Percentiles rank a stretch among this genome's conserved stretches.
Conservation (phyloP, 2,329 filamentous ascomycete species). For the Boeremia lycopersici region DNA sequence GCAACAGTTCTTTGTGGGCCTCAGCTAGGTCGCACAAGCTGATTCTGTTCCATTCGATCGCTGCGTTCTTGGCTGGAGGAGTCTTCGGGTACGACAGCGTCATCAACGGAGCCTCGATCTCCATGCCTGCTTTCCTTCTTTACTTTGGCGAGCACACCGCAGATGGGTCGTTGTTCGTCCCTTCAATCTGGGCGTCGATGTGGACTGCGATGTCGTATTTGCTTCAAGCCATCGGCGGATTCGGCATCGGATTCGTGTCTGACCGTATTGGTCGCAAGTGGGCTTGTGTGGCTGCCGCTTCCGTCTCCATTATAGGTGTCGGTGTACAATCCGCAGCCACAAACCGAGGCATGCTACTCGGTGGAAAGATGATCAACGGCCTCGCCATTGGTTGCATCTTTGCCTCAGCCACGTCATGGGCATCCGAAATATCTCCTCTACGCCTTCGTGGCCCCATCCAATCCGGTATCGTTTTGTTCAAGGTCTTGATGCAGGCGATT, state of each 20-base stretch:
- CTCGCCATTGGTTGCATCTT: conserved; percentile 13
- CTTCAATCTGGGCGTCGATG: conserved; percentile 14
- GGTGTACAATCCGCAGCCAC: conserved; percentile 11
- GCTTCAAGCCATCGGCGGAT: conserved; percentile 12
- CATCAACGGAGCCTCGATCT: conserved; percentile 14
- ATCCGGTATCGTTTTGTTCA: conserved; percentile 12
- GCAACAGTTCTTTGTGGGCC: conserved; percentile 4
- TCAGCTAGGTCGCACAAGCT: conserved; percentile 12
- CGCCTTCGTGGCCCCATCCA: conserved; percentile 14
- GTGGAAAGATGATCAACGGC: conserved; percentile 12
- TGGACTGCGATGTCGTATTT: conserved; percentile 18
- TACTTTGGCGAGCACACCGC: conserved; percentile 13
- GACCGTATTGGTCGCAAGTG: conserved; percentile 15
- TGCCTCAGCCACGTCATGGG: conserved; percentile 13
- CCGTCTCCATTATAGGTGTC: conserved; percentile 7
- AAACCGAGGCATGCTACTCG: conserved; percentile 6
- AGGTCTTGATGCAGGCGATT: conserved; percentile 13
- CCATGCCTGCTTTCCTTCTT: conserved; percentile 13
- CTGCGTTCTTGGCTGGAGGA: conserved; percentile 11
- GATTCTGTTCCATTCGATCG: conserved; percentile 7
- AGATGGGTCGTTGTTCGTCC: conserved; percentile 4
- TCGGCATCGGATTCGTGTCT: conserved; percentile 13
- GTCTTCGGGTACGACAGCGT: conserved; percentile 18
- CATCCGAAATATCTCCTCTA: conserved; percentile 12
- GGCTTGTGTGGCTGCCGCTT: conserved; percentile 5